phyloP scores from a whole-genome alignment of 1,284 basidiomycete species.

The Pyrrhoderma lamaoense region DNA sequence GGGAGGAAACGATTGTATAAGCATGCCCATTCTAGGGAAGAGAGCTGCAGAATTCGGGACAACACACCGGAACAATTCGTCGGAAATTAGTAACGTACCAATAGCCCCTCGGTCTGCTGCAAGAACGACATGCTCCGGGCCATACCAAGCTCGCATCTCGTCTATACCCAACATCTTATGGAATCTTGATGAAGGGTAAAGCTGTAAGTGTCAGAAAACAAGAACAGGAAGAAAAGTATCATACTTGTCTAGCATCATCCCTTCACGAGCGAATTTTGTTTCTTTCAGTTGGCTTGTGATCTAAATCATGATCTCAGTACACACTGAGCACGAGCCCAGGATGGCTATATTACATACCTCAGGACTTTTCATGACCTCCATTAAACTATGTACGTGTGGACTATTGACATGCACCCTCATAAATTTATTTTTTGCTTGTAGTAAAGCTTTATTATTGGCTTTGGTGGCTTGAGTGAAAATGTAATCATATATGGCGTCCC shows the following conservation, averaged over 20 bases:
- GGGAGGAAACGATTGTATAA: conserved; percentile 5
- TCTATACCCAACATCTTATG: conserved; percentile 95
- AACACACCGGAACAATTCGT: conserved; percentile 84
- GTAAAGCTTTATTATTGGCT: conserved; percentile 78
- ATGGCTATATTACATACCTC: conserved; percentile 49
- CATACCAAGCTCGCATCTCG: conserved; percentile 98
- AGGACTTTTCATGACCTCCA: conserved; percentile 91
- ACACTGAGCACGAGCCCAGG: conserved; percentile 1
- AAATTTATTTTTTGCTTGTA: conserved; percentile 75
- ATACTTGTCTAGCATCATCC: conserved; percentile 83
- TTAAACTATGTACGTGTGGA: conserved; percentile 91
- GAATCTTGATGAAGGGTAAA: conserved; percentile 49
- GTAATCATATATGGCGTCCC: conserved; percentile 84
- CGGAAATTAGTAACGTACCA: conserved; percentile 91
- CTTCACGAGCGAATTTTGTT: conserved; percentile 96
- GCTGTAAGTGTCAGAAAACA: background rate
- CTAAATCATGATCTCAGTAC: conserved; percentile 29
- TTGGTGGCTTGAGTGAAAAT: conserved; percentile 76
- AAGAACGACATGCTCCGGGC: conserved; percentile 86
- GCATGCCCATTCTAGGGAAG: background rate
- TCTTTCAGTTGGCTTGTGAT: conserved; percentile 79
- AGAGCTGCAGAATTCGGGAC: conserved; percentile 1
- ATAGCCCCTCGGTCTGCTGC: conserved; percentile 93
- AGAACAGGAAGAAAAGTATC: conserved; percentile 18
- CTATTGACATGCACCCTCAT: conserved; percentile 90